Conservation (phyloP, 192 early-diverging fungal genomes). For the Entomortierella chlamydospora region DNA sequence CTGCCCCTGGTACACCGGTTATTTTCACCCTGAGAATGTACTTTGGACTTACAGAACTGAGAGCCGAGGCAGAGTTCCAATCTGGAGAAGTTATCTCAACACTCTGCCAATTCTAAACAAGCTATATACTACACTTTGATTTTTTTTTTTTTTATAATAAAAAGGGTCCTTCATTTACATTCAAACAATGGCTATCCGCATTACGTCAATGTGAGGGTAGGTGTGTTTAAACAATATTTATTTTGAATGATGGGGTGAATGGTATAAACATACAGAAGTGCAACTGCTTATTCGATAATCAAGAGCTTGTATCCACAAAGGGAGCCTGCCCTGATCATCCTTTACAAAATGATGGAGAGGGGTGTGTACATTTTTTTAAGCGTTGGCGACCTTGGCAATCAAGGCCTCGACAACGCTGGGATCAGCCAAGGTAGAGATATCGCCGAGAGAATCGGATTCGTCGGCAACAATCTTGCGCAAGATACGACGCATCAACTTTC, state of each 20-base stretch:
- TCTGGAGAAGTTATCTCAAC: conserved; percentile 37
- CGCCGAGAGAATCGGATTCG: conserved; percentile 88
- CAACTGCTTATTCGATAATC: not conserved
- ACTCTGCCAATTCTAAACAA: conserved; percentile 33
- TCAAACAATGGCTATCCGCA: no score
- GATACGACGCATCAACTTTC: conserved; percentile 97
- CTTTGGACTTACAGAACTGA: conserved; percentile 40
- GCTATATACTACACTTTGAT: not conserved
- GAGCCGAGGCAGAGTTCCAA: conserved; percentile 40
- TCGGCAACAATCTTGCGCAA: conserved; percentile 92
- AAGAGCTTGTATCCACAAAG: not conserved
- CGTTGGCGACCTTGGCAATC: conserved; percentile 53
- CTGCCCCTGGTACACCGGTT: conserved; percentile 39
- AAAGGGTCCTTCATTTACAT: no score
- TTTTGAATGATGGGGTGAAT: no score
- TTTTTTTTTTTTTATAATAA: not conserved
- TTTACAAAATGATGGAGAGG: not conserved
- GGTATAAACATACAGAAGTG: no score
- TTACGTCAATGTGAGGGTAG: no score
- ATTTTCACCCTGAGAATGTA: conserved; percentile 42
- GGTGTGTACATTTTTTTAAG: conserved; percentile 14
- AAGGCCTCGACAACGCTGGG: conserved; percentile 61
- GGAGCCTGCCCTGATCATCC: no score
- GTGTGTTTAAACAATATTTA: no score
- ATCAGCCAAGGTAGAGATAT: conserved; percentile 89